phyloP scores from a whole-genome alignment of 2,329 filamentous ascomycete species.

The Colletotrichum kahawae region DNA sequence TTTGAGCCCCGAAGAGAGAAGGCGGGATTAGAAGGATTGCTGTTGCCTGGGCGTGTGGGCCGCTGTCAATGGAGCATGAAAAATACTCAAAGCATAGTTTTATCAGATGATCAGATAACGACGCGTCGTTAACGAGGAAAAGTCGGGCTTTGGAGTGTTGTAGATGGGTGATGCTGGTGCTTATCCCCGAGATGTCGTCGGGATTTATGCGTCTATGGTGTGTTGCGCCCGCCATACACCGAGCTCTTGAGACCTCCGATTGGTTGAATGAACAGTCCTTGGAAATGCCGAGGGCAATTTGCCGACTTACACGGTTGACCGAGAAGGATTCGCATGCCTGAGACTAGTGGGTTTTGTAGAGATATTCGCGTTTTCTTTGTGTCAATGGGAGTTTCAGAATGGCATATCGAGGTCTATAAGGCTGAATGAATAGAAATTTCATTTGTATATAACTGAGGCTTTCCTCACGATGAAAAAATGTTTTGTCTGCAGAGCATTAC shows the following conservation, averaged over 20 bases:
- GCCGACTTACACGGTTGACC: conserved; percentile 8
- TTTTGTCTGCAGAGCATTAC: neutral
- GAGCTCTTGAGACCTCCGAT: neutral
- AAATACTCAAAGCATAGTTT: neutral
- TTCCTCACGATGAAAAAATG: neutral
- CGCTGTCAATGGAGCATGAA: neutral
- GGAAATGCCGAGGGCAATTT: neutral
- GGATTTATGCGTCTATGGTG: neutral
- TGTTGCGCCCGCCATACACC: conserved; percentile 1
- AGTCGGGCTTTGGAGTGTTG: neutral
- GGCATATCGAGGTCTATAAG: neutral
- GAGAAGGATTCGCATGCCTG: neutral
- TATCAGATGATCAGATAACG: conserved; percentile 10
- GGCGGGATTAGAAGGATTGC: neutral
- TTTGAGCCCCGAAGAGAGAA: neutral
- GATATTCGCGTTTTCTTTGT: neutral
- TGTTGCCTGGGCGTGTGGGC: neutral
- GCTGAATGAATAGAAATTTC: neutral
- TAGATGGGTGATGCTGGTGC: neutral
- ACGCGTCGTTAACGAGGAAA: neutral
- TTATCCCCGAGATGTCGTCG: conserved; percentile 10
- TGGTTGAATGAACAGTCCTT: neutral
- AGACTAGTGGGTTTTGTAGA: neutral
- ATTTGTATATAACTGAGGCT: neutral
- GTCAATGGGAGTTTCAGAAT: neutral